These are phyloP conservation scores for Chalaropsis thielavioides DNA, from an alignment of 2,329 filamentous ascomycete species.

Conservation along the genomic window DNA sequence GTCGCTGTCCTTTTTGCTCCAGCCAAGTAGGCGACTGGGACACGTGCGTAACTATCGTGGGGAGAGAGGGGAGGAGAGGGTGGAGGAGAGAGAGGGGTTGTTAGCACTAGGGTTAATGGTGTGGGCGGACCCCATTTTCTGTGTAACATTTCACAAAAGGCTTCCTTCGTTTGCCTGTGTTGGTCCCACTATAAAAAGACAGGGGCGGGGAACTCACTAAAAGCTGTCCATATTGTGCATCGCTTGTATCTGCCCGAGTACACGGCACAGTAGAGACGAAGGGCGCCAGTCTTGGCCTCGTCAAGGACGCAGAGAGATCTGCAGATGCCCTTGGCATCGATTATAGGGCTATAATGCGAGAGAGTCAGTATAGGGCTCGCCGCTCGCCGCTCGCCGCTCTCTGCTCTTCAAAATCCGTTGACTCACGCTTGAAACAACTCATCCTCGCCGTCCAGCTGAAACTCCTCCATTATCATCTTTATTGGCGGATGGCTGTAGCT, in stretches of 20 bases:
- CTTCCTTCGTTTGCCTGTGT: neutral
- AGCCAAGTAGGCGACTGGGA: conserved; percentile 37
- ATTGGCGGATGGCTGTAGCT: conserved; percentile 26
- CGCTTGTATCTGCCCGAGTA: neutral
- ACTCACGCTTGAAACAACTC: conserved; percentile 40
- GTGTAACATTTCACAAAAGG: neutral
- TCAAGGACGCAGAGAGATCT: conserved; percentile 41
- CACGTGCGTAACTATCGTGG: conserved; percentile 38
- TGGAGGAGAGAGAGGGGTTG: neutral
- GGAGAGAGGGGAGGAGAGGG: too few species aligned
- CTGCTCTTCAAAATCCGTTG: too few species aligned
- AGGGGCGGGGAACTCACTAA: conserved; percentile 31
- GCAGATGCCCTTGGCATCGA: conserved; percentile 36
- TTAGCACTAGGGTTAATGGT: neutral
- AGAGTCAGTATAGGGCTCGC: neutral
- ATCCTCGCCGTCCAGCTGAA: conserved; percentile 29
- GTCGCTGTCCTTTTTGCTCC: conserved; percentile 31
- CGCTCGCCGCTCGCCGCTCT: neutral
- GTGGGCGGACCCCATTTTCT: neutral
- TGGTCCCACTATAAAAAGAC: neutral
- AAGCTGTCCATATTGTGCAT: conserved; percentile 40
- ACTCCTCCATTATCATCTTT: conserved; percentile 24
- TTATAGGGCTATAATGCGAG: conserved; percentile 32
- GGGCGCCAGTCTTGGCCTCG: conserved; percentile 33
- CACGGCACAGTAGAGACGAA: conserved; percentile 44